Base-by-base conservation (phyloP, 2,329 filamentous ascomycete species). In the Achaetomium macrosporum region DNA sequence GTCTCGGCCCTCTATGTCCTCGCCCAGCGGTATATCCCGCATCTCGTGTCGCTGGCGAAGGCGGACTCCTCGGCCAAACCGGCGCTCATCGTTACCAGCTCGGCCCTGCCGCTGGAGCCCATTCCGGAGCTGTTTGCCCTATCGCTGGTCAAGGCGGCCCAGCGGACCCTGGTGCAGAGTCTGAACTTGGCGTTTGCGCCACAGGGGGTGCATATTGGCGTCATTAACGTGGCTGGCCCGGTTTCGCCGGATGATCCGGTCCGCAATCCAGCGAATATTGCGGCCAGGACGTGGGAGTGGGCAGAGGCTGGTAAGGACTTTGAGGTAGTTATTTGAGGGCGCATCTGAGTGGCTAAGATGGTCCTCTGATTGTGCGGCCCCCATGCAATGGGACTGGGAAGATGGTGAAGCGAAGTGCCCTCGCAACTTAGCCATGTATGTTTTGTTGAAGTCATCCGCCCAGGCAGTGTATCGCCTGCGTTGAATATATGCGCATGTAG, bases 111-210 rank as follows among this genome's bases (percentile, higher is more conserved):
- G 17, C 69, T 70, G 54, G 65, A 74, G 25, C 77, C 77, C 0
- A 60, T 72, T 1, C 72, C 75, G 3, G 63, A 71, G 20, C 64
- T 78, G 0, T 74, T 81, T 17, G 74, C 73, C 0, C 64, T 80
- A 6, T 76, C 73, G 2, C 65, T 78, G 49, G 69, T 69, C 42
- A 81, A 81, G 59, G 73, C 76, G 1, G 70, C 76, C 0, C 77
- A 81, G 66, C 65, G 72, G 16, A 78, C 75, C 40, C 62, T 80
- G 59, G 68, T 77, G 10, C 64, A 74, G 52, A 73, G 68, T 15
- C 63, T 80, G 57, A 59, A 66, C 19, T 64, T 66, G 50, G 69
- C 69, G 9, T 77, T 72, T 50, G 56, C 47, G 0, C 19, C 58
- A 2, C 61, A 68, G 47, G 70, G 71, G 2, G 71, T 81, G 2